phyloP scores from a whole-genome alignment of 2,329 filamentous ascomycete species.

The Calonectria crousiana region DNA sequence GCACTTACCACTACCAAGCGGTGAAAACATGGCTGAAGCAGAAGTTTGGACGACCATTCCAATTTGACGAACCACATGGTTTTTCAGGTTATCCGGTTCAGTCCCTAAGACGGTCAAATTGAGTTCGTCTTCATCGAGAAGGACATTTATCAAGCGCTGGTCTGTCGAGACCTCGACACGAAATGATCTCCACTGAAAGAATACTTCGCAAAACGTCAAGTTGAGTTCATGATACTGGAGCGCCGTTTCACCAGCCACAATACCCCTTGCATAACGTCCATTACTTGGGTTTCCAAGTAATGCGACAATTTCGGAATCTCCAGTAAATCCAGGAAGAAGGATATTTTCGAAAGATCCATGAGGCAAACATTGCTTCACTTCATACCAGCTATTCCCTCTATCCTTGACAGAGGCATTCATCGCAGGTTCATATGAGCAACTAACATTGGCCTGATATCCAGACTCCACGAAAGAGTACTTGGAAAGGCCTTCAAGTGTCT shows the following conservation, averaged over 20 bases:
- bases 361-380: background rate
- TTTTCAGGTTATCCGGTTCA: background rate
- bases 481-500: background rate
- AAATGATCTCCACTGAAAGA: background rate
- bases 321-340: background rate
- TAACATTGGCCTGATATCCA: background rate
- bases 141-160: background rate
- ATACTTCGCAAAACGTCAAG: background rate
- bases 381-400: background rate
- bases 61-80: background rate
- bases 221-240: background rate
- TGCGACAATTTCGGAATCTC: background rate
- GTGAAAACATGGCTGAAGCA: background rate
- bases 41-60: background rate
- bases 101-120: background rate
- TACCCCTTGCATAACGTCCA: background rate
- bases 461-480: background rate
- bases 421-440: background rate
- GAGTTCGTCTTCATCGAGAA: background rate
- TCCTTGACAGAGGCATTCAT: background rate
- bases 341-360: background rate
- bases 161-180: background rate
- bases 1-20: background rate
- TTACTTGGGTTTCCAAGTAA: background rate
- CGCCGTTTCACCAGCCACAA: background rate